These are phyloP conservation scores for Dactylonectria estremocensis DNA, from an alignment of 2,329 filamentous ascomycete genomes.

Conservation along the genomic window DNA sequence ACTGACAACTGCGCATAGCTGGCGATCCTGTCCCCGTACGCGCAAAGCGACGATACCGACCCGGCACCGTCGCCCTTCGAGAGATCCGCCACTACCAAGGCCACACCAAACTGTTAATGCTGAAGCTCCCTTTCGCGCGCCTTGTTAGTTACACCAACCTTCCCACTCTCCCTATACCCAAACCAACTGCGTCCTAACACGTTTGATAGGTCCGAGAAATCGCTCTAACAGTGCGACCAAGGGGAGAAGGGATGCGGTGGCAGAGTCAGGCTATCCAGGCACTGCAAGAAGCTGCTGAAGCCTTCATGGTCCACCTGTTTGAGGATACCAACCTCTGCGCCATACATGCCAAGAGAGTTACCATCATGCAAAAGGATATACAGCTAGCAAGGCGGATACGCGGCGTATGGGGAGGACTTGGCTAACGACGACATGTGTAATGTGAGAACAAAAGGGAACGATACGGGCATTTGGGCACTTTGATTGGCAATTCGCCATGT, in stretches of 20 bases:
- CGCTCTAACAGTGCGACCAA: constrained; percentile 74
- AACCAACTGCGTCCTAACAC: constrained; percentile 30
- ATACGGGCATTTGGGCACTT: constrained; percentile 39
- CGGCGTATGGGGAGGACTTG: constrained; percentile 80
- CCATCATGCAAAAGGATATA: constrained; percentile 98
- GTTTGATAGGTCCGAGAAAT: constrained; percentile 73
- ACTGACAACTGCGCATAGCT: constrained; percentile 63
- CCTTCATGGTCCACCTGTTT: constrained; percentile 96
- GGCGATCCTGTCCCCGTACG: constrained; percentile 79
- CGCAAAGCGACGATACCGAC: constrained; percentile 77
- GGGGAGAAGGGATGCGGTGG: constrained; percentile 85
- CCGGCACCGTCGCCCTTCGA: constrained; percentile 88
- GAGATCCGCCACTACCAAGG: constrained; percentile 95
- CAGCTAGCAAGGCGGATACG: constrained; percentile 88
- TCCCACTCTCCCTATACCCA: neutral
- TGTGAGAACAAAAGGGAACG: constrained; percentile 30
- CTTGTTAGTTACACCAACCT: constrained; percentile 65
- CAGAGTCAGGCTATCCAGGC: constrained; percentile 96
- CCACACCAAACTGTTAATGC: constrained; percentile 88
- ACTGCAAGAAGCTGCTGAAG: constrained; percentile 95
- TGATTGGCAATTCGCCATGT: constrained; percentile 31
- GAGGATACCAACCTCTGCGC: constrained; percentile 89
- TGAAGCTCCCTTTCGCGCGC: constrained; percentile 85
- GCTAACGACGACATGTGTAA: constrained; percentile 51
- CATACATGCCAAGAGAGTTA: constrained; percentile 96